Conservation (phyloP, 164 flowering plant genomes). For the Hamamelis virginiana region DNA sequence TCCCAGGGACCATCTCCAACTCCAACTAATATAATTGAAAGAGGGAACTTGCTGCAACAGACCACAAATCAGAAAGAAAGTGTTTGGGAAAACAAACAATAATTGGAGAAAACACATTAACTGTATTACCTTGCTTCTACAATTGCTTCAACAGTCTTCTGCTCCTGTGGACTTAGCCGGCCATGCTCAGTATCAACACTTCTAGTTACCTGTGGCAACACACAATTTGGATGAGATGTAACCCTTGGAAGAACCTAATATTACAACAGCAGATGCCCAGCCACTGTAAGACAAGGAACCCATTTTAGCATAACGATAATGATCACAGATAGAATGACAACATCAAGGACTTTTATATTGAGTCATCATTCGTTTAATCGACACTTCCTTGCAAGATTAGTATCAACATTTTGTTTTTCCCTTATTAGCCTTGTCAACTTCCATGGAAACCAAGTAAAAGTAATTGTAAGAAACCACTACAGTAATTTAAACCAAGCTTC, state of each 20-base stretch:
- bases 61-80: constrained; percentile 1
- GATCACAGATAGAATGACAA: not conserved
- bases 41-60: constrained; percentile 49
- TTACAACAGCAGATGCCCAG: no score
- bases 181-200: constrained; percentile 82
- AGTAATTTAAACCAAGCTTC: not conserved
- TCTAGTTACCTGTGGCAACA: constrained; percentile 74
- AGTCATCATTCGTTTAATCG: not conserved
- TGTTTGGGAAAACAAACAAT: not conserved
- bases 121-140: constrained; percentile 68
- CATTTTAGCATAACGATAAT: not conserved
- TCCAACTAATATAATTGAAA: constrained; percentile 67
- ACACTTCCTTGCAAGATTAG: not conserved
- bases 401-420: not conserved
- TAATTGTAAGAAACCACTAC: not conserved
- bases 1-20: constrained; percentile 87
- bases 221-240: not conserved
- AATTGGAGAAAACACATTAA: not conserved
- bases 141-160: constrained; percentile 80
- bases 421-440: no score
- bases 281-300: no score
- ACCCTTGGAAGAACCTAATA: not conserved
- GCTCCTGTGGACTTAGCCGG: constrained; percentile 82
- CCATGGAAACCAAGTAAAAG: not conserved
- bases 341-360: not conserved